phyloP scores from a whole-genome alignment of 768 basidiomycete species.

The Trametes villosa region DNA sequence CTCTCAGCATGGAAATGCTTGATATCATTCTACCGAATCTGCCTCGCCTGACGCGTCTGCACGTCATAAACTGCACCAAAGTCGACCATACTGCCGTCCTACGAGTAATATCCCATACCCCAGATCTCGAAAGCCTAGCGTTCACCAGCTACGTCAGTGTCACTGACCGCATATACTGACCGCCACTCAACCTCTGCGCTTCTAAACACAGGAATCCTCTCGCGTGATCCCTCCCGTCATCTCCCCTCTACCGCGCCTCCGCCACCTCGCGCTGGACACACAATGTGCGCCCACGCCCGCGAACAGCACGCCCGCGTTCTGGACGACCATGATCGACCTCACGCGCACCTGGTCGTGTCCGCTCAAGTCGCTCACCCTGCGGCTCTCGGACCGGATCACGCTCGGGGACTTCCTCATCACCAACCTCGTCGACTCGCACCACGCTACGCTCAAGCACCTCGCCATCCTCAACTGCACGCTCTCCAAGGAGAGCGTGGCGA shows the following conservation, averaged over 20 bases:
- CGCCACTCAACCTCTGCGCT: not conserved
- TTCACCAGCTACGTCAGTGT: slow-evolving; percentile 60
- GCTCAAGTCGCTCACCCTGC: slow-evolving; percentile 42
- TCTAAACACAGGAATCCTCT: slow-evolving; percentile 47
- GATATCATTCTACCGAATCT: slow-evolving; percentile 51
- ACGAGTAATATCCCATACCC: slow-evolving; percentile 49
- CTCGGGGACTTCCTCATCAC: slow-evolving; percentile 45
- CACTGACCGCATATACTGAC: slow-evolving; percentile 3
- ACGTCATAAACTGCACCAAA: slow-evolving; percentile 63
- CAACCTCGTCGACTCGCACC: slow-evolving; percentile 48
- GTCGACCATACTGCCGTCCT: slow-evolving; percentile 58
- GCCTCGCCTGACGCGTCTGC: slow-evolving; percentile 58
- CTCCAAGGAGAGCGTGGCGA: slow-evolving; percentile 41
- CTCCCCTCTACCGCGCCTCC: slow-evolving; percentile 47
- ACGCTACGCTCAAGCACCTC: slow-evolving; percentile 46
- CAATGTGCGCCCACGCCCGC: slow-evolving; percentile 37
- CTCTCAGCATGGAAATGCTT: slow-evolving; percentile 57
- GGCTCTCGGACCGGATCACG: slow-evolving; percentile 48
- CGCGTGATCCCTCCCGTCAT: slow-evolving; percentile 27
- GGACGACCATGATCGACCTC: slow-evolving; percentile 36
- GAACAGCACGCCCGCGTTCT: slow-evolving; percentile 31
- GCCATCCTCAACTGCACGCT: slow-evolving; percentile 53
- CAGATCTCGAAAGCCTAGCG: slow-evolving; percentile 62
- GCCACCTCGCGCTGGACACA: slow-evolving; percentile 57
- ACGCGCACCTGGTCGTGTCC: slow-evolving; percentile 41